These are phyloP conservation scores for Capillidium heterosporum DNA, from an alignment of 371 early-diverging fungal genomes.

Conservation along the genomic window DNA sequence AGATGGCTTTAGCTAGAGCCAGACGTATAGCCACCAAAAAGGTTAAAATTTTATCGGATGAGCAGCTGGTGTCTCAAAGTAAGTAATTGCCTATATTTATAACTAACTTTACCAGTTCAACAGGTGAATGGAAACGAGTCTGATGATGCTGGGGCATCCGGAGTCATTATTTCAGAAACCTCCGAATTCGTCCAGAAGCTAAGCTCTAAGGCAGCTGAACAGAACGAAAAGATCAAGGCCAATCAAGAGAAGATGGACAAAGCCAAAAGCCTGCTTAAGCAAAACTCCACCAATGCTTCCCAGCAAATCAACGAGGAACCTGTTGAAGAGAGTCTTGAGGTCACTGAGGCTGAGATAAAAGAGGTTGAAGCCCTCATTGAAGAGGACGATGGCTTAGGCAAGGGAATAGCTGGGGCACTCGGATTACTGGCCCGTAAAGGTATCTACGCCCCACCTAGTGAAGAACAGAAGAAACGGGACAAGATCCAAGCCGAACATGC, in stretches of 20 bases:
- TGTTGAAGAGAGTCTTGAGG: neutral
- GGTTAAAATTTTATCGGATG: slow-evolving; percentile 31
- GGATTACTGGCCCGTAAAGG: slow-evolving; percentile 26
- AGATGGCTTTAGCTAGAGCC: slow-evolving; percentile 54
- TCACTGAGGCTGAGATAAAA: slow-evolving; percentile 20
- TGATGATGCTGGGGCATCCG: slow-evolving; percentile 16
- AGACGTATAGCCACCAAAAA: slow-evolving; percentile 43
- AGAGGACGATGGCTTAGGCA: slow-evolving; percentile 67
- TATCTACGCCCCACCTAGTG: slow-evolving; percentile 32
- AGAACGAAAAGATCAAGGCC: slow-evolving; percentile 8
- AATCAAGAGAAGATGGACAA: neutral
- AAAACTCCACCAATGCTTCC: slow-evolving; percentile 22
- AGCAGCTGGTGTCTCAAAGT: slow-evolving; percentile 22
- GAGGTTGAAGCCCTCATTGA: slow-evolving; percentile 50
- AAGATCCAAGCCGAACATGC: slow-evolving; percentile 36
- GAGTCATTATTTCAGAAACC: slow-evolving; percentile 18
- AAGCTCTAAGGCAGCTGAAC: slow-evolving; percentile 19
- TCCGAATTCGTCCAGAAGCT: slow-evolving; percentile 53
- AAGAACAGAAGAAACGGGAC: slow-evolving; percentile 43
- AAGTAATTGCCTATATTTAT: neutral
- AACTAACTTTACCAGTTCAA: neutral
- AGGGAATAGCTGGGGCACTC: slow-evolving; percentile 72
- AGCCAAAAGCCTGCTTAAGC: slow-evolving; percentile 11
- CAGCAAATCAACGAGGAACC: neutral
- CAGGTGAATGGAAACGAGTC: slow-evolving; percentile 15